Percentiles rank a stretch among this genome's conserved stretches.
Conservation (phyloP, 345 rosid genomes). For the Corchorus capsularis region DNA sequence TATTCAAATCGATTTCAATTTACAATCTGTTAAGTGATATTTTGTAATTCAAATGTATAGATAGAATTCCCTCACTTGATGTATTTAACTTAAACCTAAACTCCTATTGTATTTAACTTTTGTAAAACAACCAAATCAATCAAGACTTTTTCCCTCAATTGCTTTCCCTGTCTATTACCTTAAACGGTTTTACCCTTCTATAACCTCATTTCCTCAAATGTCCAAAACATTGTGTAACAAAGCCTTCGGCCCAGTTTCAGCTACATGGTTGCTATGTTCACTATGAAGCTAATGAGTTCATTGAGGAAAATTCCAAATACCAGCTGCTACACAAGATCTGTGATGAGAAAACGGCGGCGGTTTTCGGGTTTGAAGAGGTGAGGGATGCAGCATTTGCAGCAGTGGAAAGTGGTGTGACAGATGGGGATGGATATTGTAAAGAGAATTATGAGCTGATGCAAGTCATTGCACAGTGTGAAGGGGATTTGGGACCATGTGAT, state of each 20-base stretch:
- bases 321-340: conserved; percentile 57
- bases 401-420: conserved; percentile 32
- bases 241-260: conserved; percentile 60
- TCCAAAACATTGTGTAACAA: conserved; percentile 43
- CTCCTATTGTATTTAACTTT: too few species aligned
- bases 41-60: too few species aligned
- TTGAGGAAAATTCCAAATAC: conserved; percentile 24
- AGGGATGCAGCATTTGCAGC: conserved; percentile 49
- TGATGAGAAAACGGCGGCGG: conserved; percentile 36
- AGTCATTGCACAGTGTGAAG: conserved; percentile 68
- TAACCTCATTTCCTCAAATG: conserved; percentile 40
- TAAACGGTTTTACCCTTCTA: too few species aligned
- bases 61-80: too few species aligned
- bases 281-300: conserved; percentile 47
- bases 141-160: too few species aligned
- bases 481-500: conserved; percentile 47
- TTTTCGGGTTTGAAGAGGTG: conserved; percentile 42
- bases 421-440: conserved; percentile 45
- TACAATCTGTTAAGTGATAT: too few species aligned
- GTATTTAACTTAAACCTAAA: too few species aligned
- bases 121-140: too few species aligned
- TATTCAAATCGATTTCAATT: too few species aligned
- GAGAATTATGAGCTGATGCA: conserved; percentile 40
- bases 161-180: too few species aligned
- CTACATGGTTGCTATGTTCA: conserved; percentile 68